A percentile compares a stretch with the other conserved stretches of the same genome.
These are phyloP conservation scores for Verticillium tricorpus DNA, from an alignment of 2,329 filamentous ascomycete genomes.

Conservation along the genomic window DNA sequence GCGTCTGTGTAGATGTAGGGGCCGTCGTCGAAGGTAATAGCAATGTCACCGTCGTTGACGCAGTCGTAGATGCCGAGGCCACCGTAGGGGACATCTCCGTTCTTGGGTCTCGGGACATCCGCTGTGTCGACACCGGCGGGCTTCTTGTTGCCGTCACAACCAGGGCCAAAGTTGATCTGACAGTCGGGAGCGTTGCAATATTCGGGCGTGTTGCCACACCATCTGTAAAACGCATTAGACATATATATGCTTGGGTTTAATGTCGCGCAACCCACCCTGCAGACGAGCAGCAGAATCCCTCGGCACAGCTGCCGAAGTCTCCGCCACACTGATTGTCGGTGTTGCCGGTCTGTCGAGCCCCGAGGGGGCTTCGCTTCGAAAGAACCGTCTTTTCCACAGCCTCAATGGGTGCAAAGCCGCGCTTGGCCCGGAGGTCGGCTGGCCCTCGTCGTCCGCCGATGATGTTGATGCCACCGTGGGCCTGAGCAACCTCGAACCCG, in stretches of 20 bases:
- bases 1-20: conserved; percentile 27
- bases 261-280: conserved; percentile 20
- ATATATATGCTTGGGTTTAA: no score
- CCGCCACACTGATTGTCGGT: conserved; percentile 21
- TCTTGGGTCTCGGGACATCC: conserved; percentile 15
- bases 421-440: conserved; percentile 17
- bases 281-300: conserved; percentile 27
- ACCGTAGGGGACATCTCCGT: conserved; percentile 21
- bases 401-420: conserved; percentile 19
- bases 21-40: conserved; percentile 32
- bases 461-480: conserved; percentile 13
- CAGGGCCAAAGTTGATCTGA: conserved; percentile 21
- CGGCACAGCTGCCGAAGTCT: conserved; percentile 20
- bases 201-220: conserved; percentile 21
- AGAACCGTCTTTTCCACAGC: conserved; percentile 11
- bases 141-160: conserved; percentile 23
- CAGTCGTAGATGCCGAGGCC: conserved; percentile 28
- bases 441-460: not conserved
- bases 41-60: conserved; percentile 15
- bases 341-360: conserved; percentile 16
- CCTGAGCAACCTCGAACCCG: conserved; percentile 20
- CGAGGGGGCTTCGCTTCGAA: conserved; percentile 1
- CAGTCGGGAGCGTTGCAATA: conserved; percentile 23
- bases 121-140: conserved; percentile 20
- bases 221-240: not conserved